These are phyloP conservation scores for Spiraea crenata DNA, from an alignment of 331 rosid species.

Conservation along the genomic window DNA sequence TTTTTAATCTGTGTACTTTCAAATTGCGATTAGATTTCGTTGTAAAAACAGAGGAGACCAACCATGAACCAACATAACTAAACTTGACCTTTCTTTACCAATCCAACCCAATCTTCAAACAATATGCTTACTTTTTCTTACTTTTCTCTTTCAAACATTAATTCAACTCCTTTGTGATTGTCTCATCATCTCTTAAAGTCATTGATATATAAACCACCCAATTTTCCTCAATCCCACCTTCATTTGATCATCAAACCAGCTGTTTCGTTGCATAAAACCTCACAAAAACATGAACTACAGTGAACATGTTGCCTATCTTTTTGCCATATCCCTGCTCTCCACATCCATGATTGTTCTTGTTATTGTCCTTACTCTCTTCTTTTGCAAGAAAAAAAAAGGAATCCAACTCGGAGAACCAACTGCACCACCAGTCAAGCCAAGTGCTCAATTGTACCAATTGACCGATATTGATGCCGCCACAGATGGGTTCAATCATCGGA, in stretches of 20 bases:
- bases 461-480: slow-evolving; percentile 63
- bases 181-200: background rate
- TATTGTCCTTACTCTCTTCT: slow-evolving; percentile 28
- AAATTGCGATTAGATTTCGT: background rate
- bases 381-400: slow-evolving; percentile 57
- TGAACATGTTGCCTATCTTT: slow-evolving; percentile 42
- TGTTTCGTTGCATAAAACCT: too few species aligned
- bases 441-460: slow-evolving; percentile 47
- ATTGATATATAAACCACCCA: background rate
- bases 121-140: slow-evolving; percentile 1
- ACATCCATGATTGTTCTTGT: slow-evolving; percentile 51
- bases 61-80: slow-evolving; percentile 47
- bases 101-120: slow-evolving; percentile 36
- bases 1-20: background rate
- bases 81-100: slow-evolving; percentile 41
- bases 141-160: background rate
- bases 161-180: background rate
- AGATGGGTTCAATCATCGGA: slow-evolving; percentile 63
- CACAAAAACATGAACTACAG: slow-evolving; percentile 41
- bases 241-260: background rate
- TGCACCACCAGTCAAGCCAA: slow-evolving; percentile 34
- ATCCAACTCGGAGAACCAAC: slow-evolving; percentile 45
- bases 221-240: slow-evolving; percentile 24
- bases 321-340: slow-evolving; percentile 44
- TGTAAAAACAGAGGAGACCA: slow-evolving; percentile 34